Evolutionary conservation across 345 rosid genomes (phyloP), one percentile per base, ranked within the genome.

Genomic region (Conringia planisiliqua): DNA sequence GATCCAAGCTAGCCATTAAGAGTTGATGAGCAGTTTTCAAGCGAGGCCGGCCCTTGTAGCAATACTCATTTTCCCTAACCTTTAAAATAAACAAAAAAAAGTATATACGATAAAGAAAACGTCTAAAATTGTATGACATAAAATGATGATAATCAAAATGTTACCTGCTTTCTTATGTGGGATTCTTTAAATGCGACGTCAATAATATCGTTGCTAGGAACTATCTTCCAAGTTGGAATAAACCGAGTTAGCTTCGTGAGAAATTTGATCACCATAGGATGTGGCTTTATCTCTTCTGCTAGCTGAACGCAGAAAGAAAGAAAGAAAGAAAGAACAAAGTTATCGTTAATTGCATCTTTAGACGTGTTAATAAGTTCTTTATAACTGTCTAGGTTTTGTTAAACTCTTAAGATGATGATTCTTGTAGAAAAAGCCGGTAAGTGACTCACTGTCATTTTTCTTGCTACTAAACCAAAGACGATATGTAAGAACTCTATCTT

Each of bases 171-270:
- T 78, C 98, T 80, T 2, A 81, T 66, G 64, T 82, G 76, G 11
- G 90, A 84, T n/a, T 70, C 72, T 84, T 87, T 92, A 60, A 90
- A 86, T 4, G 93, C 95, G 38, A 71, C 50, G 26, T 90, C 95
- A 50, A 90, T 74, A 30, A 92, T 86, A 59, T 89, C 95, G 40
- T 78, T 71, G 6, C 56, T 13, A 1, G 89, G 86, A 26, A 84
- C 58, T 18, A 89, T 73, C 73, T 76, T 88, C 93, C 90, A 90
- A 16, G 94, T 88, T 48, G 98, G 98, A 70, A 84, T 76, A 33
- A 80, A 0, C 26, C 75, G 63, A 79, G 80, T 62, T 11, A 89
- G 83, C 73, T 82, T 84, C 38, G 71, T 50, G 16, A 90, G 85
- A 58, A 87, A 32, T 17, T 14, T 71, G 16, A 83, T 52, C 43